Evolutionary conservation across 768 basidiomycete genomes (phyloP).

Genomic region (Suillus fuscotomentosus): DNA sequence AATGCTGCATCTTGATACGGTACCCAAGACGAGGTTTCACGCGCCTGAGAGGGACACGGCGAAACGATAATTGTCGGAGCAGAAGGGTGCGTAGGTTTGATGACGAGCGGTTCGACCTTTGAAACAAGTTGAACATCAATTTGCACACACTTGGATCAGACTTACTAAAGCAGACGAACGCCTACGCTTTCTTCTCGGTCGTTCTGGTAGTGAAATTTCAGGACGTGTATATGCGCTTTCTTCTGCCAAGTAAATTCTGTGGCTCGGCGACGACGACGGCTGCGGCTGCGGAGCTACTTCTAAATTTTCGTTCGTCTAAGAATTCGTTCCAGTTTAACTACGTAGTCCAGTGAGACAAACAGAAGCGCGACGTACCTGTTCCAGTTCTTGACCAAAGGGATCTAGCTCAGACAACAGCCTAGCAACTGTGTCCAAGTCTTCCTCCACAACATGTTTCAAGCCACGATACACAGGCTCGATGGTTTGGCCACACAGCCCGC

Average conservation of each 20-base stretch:
- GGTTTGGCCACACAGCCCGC: slow-evolving; percentile 27
- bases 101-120: slow-evolving; percentile 26
- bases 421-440: slow-evolving; percentile 43
- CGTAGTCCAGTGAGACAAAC: background rate
- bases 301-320: background rate
- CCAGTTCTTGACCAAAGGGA: slow-evolving; percentile 14
- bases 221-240: background rate
- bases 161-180: slow-evolving; percentile 13
- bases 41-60: slow-evolving; percentile 39
- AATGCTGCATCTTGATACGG: slow-evolving; percentile 58
- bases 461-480: slow-evolving; percentile 34
- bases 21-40: slow-evolving; percentile 42
- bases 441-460: slow-evolving; percentile 33
- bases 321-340: background rate
- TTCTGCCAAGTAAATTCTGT: background rate
- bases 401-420: slow-evolving; percentile 43
- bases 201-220: slow-evolving; percentile 4
- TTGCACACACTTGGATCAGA: background rate
- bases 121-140: background rate
- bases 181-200: slow-evolving; percentile 13
- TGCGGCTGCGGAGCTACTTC: background rate
- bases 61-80: slow-evolving; percentile 54
- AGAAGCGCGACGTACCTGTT: slow-evolving; percentile 13
- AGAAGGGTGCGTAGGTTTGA: slow-evolving; percentile 32
- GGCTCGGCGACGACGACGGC: background rate